Evolutionary conservation across 345 rosid genomes (phyloP), one percentile per base, ranked within the genome.

Genomic region (Hibiscus syriacus): DNA sequence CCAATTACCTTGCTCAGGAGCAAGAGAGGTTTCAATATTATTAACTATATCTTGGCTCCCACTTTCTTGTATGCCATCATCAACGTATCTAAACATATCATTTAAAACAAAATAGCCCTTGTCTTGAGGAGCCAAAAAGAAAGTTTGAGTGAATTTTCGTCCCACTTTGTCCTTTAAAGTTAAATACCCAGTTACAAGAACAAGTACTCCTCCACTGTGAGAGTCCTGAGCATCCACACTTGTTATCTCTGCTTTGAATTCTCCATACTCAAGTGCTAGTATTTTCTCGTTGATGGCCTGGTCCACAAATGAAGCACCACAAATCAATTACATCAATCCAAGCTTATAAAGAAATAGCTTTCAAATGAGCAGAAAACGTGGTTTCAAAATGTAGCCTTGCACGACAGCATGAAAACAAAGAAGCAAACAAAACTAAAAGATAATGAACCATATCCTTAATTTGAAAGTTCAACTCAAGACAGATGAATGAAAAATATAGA

Each of bases 41-140:
- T 69, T 59, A 19, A 2, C 74, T 22, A 66, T 64, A 59, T 68
- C 76, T 65, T 74, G 72, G 64, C 38, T 72, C 66, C 65, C 80
- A 67, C 55, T 65, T 1, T 66, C 61, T 13, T 62, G 17, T 23
- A 32, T 61, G 23, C 69, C 34, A 36, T 83, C 96, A 64, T 83
- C 96, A 57, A 91, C 79, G 61, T 74, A 85, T 59, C 99, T 82
- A 55, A 91, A 83, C 12, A 91, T 79, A 70, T 94, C 99, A 87
- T 94, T 94, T 83, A 91, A 80, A 65, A 94, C 99, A 82, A 82
- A 94, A 84, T 87, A 94, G 12, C 99, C 99, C 0, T 78, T 87
- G 70, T 91, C 93, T 79, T 94, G 99, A 41, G 98, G 99, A 16
- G 96, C 96, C 72, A 95, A 79, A 78, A 95, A 92, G 80, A 95